Percentiles rank a stretch among this genome's conserved stretches.
Evolutionary conservation across 352 stramenopile genomes (phyloP).

Genomic region (Peronospora farinosa): DNA sequence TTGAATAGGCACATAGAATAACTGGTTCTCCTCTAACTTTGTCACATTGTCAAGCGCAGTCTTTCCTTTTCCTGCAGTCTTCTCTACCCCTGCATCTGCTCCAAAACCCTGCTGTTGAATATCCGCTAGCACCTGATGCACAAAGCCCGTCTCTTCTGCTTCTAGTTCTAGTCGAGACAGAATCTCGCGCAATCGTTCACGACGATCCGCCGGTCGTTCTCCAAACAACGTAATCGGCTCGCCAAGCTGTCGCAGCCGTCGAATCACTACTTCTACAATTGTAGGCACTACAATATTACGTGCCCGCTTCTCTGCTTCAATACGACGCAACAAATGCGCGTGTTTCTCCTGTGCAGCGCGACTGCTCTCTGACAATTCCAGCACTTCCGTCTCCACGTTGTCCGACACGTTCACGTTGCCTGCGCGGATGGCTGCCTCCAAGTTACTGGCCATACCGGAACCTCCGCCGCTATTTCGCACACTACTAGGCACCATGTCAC

Average conservation of each 20-base stretch:
- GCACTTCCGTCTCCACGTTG: constrained; percentile 70
- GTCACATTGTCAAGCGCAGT: not conserved
- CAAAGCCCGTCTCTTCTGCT: constrained; percentile 55
- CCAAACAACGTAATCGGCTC: constrained; percentile 94
- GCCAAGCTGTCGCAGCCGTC: constrained; percentile 83
- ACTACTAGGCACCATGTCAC: constrained; percentile 43
- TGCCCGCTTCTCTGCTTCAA: constrained; percentile 89
- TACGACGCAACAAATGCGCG: constrained; percentile 71
- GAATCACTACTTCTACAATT: constrained; percentile 86
- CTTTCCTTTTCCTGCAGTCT: constrained; percentile 5
- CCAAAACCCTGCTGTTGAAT: constrained; percentile 36
- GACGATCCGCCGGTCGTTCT: constrained; percentile 91
- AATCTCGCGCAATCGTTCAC: constrained; percentile 89
- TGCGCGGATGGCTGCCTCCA: constrained; percentile 66
- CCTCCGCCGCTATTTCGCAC: constrained; percentile 11
- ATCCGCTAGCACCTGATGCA: constrained; percentile 51
- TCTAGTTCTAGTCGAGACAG: constrained; percentile 78
- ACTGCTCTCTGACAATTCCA: constrained; percentile 82
- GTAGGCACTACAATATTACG: constrained; percentile 91
- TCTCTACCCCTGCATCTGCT: constrained; percentile 6
- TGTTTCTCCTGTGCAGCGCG: constrained; percentile 82
- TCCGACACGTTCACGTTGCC: constrained; percentile 80
- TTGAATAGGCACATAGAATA: constrained; percentile 82
- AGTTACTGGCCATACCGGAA: constrained; percentile 19
- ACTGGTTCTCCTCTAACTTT: constrained; percentile 50